A percentile compares a stretch with the other conserved stretches of the same genome.
phyloP scores from a whole-genome alignment of 306 rosid genomes.

The Trichosanthes truncata region DNA sequence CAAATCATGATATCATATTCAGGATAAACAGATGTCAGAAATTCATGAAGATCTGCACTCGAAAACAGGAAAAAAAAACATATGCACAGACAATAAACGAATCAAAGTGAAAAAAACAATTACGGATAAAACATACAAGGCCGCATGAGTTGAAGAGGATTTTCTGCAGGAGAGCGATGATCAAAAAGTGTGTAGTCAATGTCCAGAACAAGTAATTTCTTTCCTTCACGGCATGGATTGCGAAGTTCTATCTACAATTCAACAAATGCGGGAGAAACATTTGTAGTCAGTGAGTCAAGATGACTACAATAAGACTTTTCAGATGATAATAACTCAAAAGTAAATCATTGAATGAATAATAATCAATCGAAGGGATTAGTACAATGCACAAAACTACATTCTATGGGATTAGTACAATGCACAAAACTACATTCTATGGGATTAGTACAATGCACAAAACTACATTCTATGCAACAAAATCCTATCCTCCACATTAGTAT shows the following conservation, averaged over 20 bases:
- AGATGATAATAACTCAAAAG: not conserved
- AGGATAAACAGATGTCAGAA: slow-evolving; percentile 71
- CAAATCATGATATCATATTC: slow-evolving; percentile 94
- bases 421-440: slow-evolving; percentile 5
- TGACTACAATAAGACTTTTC: not conserved
- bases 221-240: slow-evolving; percentile 83
- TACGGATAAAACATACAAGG: slow-evolving; percentile 48
- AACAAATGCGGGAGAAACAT: not conserved
- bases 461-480: not conserved
- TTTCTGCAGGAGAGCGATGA: slow-evolving; percentile 93
- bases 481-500: not conserved
- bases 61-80: not conserved
- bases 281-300: not conserved
- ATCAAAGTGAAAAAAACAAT: not conserved
- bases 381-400: not conserved
- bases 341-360: not conserved
- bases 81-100: not conserved
- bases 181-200: slow-evolving; percentile 94
- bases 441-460: not conserved
- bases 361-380: not conserved
- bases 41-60: slow-evolving; percentile 81
- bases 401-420: not conserved
- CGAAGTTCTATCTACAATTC: slow-evolving; percentile 48
- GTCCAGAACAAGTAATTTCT: slow-evolving; percentile 90
- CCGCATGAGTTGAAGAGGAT: slow-evolving; percentile 90